These are phyloP conservation scores for Phyllosticta capitalensis DNA, from an alignment of 2,329 filamentous ascomycete genomes.

Conservation along the genomic window DNA sequence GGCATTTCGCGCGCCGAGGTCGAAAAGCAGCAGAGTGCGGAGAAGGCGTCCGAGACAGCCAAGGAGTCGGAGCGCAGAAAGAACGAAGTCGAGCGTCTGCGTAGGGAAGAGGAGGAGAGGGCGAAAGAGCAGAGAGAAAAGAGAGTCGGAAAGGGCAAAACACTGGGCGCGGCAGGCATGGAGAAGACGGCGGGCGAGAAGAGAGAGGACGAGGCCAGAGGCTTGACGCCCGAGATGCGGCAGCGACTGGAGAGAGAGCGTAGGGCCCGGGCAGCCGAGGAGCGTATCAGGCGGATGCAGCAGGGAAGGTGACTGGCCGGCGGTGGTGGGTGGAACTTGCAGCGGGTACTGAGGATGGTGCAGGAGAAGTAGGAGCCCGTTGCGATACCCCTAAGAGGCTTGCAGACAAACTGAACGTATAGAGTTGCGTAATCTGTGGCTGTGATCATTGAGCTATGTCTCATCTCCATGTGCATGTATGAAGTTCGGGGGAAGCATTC, in stretches of 20 bases:
- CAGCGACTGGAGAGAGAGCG: slow-evolving; percentile 77
- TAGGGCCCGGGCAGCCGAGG: slow-evolving; percentile 84
- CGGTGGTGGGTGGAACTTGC: not conserved
- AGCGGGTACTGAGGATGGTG: not conserved
- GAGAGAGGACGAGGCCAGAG: slow-evolving; percentile 73
- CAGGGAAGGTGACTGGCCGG: slow-evolving; percentile 15
- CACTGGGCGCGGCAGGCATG: slow-evolving; percentile 44
- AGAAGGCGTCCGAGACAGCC: slow-evolving; percentile 58
- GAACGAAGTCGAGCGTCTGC: slow-evolving; percentile 64
- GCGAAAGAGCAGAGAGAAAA: slow-evolving; percentile 44
- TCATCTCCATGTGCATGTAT: too few relatives aligned
- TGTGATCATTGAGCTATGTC: too few relatives aligned
- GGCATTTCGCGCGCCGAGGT: slow-evolving; percentile 62
- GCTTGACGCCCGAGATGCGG: slow-evolving; percentile 80
- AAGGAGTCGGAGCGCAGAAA: slow-evolving; percentile 56
- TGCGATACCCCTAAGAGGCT: too few relatives aligned
- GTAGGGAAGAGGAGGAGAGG: slow-evolving; percentile 43
- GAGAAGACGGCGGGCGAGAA: slow-evolving; percentile 71
- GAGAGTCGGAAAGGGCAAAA: slow-evolving; percentile 36
- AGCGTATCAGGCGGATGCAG: slow-evolving; percentile 64
- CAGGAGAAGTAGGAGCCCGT: not conserved
- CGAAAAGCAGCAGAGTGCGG: slow-evolving; percentile 57
- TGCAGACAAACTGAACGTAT: too few relatives aligned
- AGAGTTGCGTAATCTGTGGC: too few relatives aligned
- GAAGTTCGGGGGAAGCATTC: too few relatives aligned